phyloP scores from a whole-genome alignment of 2,329 filamentous ascomycete species.

The Diplodia scrobiculata region DNA sequence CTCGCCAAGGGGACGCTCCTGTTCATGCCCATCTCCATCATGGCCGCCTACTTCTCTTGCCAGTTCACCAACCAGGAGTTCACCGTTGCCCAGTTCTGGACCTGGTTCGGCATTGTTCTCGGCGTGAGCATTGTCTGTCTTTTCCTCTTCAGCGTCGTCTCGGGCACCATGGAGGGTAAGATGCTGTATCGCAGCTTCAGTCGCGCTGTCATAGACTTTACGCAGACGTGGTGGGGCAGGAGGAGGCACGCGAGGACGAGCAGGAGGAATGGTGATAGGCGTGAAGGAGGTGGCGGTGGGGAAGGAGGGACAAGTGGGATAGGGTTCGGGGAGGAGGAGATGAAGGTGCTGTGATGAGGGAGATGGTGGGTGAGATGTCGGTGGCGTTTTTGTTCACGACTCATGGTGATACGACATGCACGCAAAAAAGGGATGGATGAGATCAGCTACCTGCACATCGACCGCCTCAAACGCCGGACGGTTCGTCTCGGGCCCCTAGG shows the following conservation, averaged over 20 bases:
- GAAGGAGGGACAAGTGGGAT: neutral
- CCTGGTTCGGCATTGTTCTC: conserved; percentile 65
- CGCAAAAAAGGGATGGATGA: neutral
- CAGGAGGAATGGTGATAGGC: neutral
- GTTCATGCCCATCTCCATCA: conserved; percentile 72
- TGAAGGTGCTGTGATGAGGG: neutral
- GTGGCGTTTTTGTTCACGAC: neutral
- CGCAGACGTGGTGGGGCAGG: conserved; percentile 11
- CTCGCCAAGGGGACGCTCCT: conserved; percentile 74
- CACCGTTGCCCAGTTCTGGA: conserved; percentile 66
- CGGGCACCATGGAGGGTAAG: conserved; percentile 60
- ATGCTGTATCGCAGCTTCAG: conserved; percentile 53
- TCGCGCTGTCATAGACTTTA: conserved; percentile 34
- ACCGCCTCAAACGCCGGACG: neutral
- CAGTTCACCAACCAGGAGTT: conserved; percentile 65
- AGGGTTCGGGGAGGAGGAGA: neutral
- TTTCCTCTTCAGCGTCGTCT: conserved; percentile 60
- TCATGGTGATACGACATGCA: neutral
- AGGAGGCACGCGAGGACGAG: conserved; percentile 6
- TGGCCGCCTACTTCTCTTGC: conserved; percentile 74
- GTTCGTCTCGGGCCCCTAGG: neutral
- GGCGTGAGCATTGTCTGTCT: conserved; percentile 61
- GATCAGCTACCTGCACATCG: neutral
- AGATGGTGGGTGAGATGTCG: neutral
- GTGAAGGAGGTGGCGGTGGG: neutral